Evolutionary conservation across 176 grass and related monocot species (phyloP).

Genomic region (Carex scoparia): DNA sequence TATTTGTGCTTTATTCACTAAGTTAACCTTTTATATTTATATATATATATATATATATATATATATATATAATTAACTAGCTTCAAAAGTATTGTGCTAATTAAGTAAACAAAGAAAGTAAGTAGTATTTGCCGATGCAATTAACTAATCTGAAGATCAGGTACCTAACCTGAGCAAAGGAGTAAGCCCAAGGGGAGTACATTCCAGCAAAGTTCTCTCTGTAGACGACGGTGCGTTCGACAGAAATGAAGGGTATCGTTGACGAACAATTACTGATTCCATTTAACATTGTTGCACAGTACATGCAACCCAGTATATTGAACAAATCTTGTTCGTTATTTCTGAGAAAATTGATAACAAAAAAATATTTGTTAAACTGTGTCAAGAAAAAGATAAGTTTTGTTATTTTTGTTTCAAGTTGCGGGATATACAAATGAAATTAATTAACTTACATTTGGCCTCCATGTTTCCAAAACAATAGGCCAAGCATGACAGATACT

Average conservation of each 20-base stretch:
- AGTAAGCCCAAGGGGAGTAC: conserved; percentile 86
- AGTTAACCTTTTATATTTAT: neutral
- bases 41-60: no score
- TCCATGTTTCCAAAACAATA: conserved; percentile 53
- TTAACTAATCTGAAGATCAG: neutral
- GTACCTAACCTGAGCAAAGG: conserved; percentile 61
- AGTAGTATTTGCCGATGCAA: neutral
- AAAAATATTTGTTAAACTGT: neutral
- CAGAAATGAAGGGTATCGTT: conserved; percentile 49
- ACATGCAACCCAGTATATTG: conserved; percentile 67
- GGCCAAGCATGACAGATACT: conserved; percentile 18
- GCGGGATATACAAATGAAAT: neutral
- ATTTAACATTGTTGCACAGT: conserved; percentile 32
- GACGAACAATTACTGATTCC: conserved; percentile 52
- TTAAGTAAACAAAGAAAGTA: neutral
- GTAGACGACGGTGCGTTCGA: conserved; percentile 55
- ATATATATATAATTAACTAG: neutral
- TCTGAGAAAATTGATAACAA: conserved; percentile 17
- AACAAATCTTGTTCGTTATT: conserved; percentile 65
- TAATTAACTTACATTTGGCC: conserved; percentile 43
- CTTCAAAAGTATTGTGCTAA: no score
- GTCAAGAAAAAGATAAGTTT: neutral
- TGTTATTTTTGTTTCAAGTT: neutral
- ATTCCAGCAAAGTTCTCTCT: conserved; percentile 82
- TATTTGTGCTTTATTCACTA: neutral